phyloP scores from a whole-genome alignment of 1,284 basidiomycete species.

The Boletus semigastroideus region DNA sequence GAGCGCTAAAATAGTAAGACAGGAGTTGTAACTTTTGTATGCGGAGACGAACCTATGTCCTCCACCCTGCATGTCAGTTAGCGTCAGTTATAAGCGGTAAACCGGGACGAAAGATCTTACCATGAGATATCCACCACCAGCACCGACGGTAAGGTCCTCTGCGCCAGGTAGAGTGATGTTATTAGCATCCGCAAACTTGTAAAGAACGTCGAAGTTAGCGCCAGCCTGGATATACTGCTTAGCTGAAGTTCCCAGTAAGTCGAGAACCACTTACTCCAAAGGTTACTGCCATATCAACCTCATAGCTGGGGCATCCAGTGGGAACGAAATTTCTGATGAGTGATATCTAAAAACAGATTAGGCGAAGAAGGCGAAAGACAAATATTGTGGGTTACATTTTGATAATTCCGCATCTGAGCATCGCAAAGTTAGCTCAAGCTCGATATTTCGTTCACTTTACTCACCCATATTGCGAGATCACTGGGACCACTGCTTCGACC shows the following conservation, averaged over 20 bases:
- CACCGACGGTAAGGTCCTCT: not conserved
- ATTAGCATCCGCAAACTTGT: not conserved
- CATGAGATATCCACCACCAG: not conserved
- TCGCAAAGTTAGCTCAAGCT: not conserved
- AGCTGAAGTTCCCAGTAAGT: not conserved
- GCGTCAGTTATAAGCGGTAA: not conserved
- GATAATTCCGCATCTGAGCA: not conserved
- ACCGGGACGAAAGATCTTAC: not conserved
- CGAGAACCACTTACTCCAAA: not conserved
- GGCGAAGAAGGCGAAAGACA: not conserved
- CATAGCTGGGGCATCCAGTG: not conserved
- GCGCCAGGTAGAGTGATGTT: constrained; percentile 1
- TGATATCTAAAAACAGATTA: not conserved
- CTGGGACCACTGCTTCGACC: not conserved
- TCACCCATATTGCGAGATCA: not conserved
- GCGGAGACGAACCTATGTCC: not conserved
- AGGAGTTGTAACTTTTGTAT: not conserved
- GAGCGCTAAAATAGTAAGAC: not conserved
- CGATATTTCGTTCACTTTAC: not conserved
- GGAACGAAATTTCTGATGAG: not conserved
- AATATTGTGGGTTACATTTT: not conserved
- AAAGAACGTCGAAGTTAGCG: not conserved
- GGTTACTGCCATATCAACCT: not conserved
- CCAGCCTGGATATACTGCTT: not conserved
- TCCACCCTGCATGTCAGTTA: not conserved